Percentiles rank a stretch among this genome's conserved stretches.
phyloP scores from a whole-genome alignment of 768 basidiomycete genomes.

The Coprinopsis sp. region DNA sequence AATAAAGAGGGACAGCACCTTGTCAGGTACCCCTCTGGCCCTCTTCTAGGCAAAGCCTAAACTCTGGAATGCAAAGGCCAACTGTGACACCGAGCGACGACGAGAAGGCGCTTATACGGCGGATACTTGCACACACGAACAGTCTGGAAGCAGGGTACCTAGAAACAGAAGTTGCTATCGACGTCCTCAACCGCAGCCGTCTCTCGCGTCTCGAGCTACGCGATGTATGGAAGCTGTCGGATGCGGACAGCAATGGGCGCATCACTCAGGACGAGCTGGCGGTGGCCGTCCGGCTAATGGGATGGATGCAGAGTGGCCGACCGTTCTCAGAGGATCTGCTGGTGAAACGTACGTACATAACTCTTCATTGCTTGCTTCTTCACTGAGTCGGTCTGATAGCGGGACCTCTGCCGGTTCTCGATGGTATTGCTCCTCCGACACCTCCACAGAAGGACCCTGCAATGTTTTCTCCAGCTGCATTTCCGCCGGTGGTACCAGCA shows the following conservation, averaged over 20 bases:
- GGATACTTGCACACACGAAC: conserved; percentile 24
- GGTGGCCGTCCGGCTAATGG: conserved; percentile 17
- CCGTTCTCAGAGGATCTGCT: conserved; percentile 36
- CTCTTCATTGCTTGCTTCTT: neutral
- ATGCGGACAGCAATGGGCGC: conserved; percentile 14
- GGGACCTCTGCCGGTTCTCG: conserved; percentile 43
- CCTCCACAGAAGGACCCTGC: conserved; percentile 8
- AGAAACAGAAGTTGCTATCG: conserved; percentile 15
- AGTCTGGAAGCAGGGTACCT: conserved; percentile 22
- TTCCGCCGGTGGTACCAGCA: conserved; percentile 45
- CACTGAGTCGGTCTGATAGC: conserved; percentile 27
- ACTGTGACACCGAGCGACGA: conserved; percentile 20
- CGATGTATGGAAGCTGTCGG: conserved; percentile 14
- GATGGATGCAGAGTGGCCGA: conserved; percentile 17
- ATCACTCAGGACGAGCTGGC: conserved; percentile 13
- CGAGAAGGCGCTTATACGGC: conserved; percentile 25
- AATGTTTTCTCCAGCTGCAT: conserved; percentile 23
- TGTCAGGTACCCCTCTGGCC: no score
- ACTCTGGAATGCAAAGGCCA: conserved; percentile 12
- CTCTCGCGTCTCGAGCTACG: conserved; percentile 11
- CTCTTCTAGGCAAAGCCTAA: no score
- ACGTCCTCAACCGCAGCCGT: conserved; percentile 15
- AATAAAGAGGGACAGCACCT: no score
- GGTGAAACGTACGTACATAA: conserved; percentile 42
- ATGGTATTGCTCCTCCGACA: conserved; percentile 21